Conservation (phyloP, 305 asterid genomes). For the Andrographis paniculata region DNA sequence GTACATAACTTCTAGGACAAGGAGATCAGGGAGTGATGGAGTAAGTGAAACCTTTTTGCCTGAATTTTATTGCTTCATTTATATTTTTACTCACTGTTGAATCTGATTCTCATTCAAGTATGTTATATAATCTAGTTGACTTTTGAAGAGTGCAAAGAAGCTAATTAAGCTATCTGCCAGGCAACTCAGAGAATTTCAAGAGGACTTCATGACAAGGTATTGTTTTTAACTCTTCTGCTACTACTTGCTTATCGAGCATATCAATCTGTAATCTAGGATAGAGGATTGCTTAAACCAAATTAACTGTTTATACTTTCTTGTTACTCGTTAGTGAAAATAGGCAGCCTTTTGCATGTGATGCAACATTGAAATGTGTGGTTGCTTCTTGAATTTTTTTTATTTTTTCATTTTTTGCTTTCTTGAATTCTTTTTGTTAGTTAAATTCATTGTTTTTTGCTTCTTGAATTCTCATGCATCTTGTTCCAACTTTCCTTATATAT, state of each 20-base stretch:
- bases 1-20: slow-evolving; percentile 59
- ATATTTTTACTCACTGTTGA: neutral
- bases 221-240: slow-evolving; percentile 2
- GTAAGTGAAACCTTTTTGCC: slow-evolving; percentile 38
- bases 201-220: slow-evolving; percentile 80
- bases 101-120: slow-evolving; percentile 1
- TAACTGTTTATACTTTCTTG: too few relatives aligned
- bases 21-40: slow-evolving; percentile 75
- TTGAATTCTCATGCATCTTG: too few relatives aligned
- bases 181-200: slow-evolving; percentile 66
- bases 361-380: too few relatives aligned
- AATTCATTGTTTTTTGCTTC: too few relatives aligned
- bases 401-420: too few relatives aligned
- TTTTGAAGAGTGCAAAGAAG: slow-evolving; percentile 86
- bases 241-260: neutral
- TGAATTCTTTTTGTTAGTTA: too few relatives aligned
- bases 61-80: neutral
- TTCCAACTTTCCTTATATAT: too few relatives aligned
- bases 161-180: slow-evolving; percentile 68
- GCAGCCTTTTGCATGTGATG: too few relatives aligned
- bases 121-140: slow-evolving; percentile 37
- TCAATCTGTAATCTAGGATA: slow-evolving; percentile 9
- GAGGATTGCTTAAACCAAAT: too few relatives aligned
- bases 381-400: too few relatives aligned
- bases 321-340: too few relatives aligned